Evolutionary conservation across 352 stramenopile genomes (phyloP).

Genomic region (Globisporangium cederbergense): DNA sequence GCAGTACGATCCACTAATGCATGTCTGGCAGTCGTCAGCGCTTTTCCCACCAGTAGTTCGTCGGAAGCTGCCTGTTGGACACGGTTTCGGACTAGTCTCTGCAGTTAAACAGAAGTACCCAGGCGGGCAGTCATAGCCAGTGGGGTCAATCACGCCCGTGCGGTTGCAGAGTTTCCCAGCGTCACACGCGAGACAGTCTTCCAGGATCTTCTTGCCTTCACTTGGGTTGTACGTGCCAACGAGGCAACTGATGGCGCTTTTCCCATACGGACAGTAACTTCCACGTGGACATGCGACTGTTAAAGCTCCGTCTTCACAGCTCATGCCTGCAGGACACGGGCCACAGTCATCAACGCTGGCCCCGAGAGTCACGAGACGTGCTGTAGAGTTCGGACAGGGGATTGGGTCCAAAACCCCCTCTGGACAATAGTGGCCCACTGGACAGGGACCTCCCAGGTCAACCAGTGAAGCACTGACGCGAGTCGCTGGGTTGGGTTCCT

Average conservation of each 20-base stretch:
- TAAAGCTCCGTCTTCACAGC: conserved; percentile 67
- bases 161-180: conserved; percentile 74
- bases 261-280: conserved; percentile 45
- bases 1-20: conserved; percentile 63
- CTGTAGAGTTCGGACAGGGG: conserved; percentile 57
- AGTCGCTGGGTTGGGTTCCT: conserved; percentile 43
- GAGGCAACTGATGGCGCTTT: conserved; percentile 49
- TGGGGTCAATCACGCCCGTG: conserved; percentile 54
- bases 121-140: conserved; percentile 60
- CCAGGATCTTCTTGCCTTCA: conserved; percentile 30
- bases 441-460: conserved; percentile 68
- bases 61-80: conserved; percentile 45
- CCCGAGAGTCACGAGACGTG: conserved; percentile 46
- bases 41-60: conserved; percentile 30
- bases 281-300: conserved; percentile 65
- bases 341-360: conserved; percentile 59
- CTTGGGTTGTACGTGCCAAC: conserved; percentile 55
- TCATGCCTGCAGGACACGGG: conserved; percentile 83
- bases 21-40: conserved; percentile 42
- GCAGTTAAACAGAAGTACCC: conserved; percentile 70
- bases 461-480: conserved; percentile 8
- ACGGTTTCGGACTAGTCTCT: conserved; percentile 29
- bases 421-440: conserved; percentile 72
- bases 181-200: conserved; percentile 60
- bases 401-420: conserved; percentile 66